Evolutionary conservation across 768 basidiomycete species (phyloP).

Genomic region (Kockovaella imperatae): DNA sequence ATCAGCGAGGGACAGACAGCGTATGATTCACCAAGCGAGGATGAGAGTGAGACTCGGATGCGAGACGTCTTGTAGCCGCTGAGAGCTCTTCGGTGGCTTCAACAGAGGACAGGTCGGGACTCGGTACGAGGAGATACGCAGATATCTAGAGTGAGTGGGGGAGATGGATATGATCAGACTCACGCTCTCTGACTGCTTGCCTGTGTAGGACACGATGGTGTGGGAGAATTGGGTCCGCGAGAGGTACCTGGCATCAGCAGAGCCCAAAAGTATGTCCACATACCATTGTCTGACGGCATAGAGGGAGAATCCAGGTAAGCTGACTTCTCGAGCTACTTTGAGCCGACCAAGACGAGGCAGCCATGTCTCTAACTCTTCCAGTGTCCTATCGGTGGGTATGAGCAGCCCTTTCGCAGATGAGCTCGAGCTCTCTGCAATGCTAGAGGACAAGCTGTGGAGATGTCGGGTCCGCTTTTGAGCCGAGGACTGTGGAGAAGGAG

Average conservation of each 20-base stretch:
- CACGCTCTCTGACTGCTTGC: constrained; percentile 33
- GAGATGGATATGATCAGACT: constrained; percentile 1
- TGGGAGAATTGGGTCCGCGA: constrained; percentile 36
- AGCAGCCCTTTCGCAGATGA: constrained; percentile 23
- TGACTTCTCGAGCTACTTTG: constrained; percentile 26
- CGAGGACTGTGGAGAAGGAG: no score
- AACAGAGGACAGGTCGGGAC: constrained; percentile 9
- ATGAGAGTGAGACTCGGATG: constrained; percentile 17
- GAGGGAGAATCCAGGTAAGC: constrained; percentile 25
- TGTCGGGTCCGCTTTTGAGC: no score
- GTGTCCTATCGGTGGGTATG: constrained; percentile 31
- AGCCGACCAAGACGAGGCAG: constrained; percentile 21
- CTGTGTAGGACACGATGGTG: constrained; percentile 37
- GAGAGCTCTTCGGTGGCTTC: constrained; percentile 17
- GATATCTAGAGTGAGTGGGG: constrained; percentile 18
- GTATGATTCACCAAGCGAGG: constrained; percentile 20
- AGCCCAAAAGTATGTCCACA: constrained; percentile 2
- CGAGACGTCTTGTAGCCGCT: constrained; percentile 20
- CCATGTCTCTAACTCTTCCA: constrained; percentile 31
- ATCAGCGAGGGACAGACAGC: constrained; percentile 3
- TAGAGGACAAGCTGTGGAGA: no score
- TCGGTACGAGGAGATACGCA: constrained; percentile 24
- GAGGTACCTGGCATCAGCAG: constrained; percentile 19
- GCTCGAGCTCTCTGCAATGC: no score
- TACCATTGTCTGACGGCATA: constrained; percentile 33